A percentile compares a stretch with the other conserved stretches of the same genome.
phyloP scores from a whole-genome alignment of 176 grass and related monocot species.

The Saccharum officinarum region DNA sequence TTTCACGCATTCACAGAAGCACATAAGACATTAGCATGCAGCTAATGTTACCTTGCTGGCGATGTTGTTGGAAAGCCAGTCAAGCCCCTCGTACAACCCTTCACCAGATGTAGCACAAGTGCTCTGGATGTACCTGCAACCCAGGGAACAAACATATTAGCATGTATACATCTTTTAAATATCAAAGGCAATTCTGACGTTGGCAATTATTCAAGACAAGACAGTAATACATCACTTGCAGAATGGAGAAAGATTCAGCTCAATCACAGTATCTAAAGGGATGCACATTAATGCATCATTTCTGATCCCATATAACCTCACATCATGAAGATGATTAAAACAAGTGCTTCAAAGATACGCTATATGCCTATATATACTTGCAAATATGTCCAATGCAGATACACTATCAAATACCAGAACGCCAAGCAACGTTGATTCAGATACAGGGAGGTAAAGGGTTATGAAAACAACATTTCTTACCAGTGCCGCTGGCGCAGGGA shows the following conservation, averaged over 20 bases:
- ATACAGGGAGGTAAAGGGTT: constrained; percentile 2
- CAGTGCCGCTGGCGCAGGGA: constrained; percentile 85
- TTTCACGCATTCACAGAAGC: background rate
- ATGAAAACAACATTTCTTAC: constrained; percentile 35
- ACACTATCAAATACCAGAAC: background rate
- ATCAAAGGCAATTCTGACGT: background rate
- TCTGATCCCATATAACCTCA: background rate
- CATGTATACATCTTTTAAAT: background rate
- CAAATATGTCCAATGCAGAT: background rate
- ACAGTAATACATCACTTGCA: background rate
- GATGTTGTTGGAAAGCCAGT: constrained; percentile 96
- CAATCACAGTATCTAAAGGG: background rate
- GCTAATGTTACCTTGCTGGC: constrained; percentile 63
- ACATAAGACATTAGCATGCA: background rate
- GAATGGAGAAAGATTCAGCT: background rate
- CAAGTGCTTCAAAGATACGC: background rate
- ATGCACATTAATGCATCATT: background rate
- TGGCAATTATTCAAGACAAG: background rate
- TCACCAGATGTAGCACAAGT: constrained; percentile 87
- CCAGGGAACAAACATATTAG: background rate
- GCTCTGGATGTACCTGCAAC: constrained; percentile 84
- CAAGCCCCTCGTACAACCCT: constrained; percentile 86
- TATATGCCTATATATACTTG: background rate
- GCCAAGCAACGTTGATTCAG: background rate
- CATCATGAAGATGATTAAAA: constrained; percentile 11